Base-by-base conservation (phyloP, 371 early-diverging fungal genomes). In the Mortierella sp. region DNA sequence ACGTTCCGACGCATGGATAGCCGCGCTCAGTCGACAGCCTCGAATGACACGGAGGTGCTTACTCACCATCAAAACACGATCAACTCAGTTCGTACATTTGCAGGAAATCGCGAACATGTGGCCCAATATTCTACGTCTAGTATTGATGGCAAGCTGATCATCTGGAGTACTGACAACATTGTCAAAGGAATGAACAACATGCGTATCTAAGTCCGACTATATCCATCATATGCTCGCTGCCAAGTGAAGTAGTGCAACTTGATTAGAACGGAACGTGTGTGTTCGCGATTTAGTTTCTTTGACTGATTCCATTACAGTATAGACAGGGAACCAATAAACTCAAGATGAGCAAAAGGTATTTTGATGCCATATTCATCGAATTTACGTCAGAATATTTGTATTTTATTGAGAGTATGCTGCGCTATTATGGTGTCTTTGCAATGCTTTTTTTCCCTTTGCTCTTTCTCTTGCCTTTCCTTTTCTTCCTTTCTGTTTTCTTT, bases 21-120 rank as follows among this genome's bases (percentile, higher is more conserved):
- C 45, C 90, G 93, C 61, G 96, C 91, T 58, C 95, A 95, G 65
- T 61, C 86, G 6, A 60, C 74, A 17, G 84, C 85, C 49, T 59
- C 61, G 26, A 72, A 45, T 66, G 95, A 96, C 79, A 90, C 93
- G 23, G 91, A 90, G 72, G 85, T 97, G 28, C 87, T 88, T 57
- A 91, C 93, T 7, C 88, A 90, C 15, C 98, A 98, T 82, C 98
- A 98, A 84, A 98, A 98, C 84, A 95, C 98, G 22, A 97, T 97
- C 83, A 96, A 94, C 88, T 94, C 80, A 0, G 42, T 92, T 43
- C 91, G 93, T 59, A 69, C 88, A 12, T 91, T 89, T 77, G 79
- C 83, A 42, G 89, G 91, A 26, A 62, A 85, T 0, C 87, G 88
- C n/a, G 87, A 84, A 19, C 81, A 88, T 65, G 89, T 94, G 32